These are phyloP conservation scores for Panicum virgatum DNA, from an alignment of 202 grass and related monocot species.

Conservation along the genomic window DNA sequence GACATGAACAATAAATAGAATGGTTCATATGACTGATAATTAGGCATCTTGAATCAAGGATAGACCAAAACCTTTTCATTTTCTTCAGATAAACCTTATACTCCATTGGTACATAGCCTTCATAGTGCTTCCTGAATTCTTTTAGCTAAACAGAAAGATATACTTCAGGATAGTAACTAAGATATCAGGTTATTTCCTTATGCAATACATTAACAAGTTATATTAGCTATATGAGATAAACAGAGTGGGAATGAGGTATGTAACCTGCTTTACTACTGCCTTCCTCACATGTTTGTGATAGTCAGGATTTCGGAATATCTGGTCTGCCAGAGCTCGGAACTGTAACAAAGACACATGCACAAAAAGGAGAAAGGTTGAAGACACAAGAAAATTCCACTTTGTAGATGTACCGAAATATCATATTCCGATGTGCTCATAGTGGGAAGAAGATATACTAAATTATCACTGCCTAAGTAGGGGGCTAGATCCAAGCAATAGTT, in stretches of 20 bases:
- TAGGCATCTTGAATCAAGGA: constrained; percentile 16
- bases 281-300: constrained; percentile 92
- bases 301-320: constrained; percentile 97
- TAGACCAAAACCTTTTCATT: constrained; percentile 85
- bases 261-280: constrained; percentile 78
- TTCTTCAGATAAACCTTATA: constrained; percentile 91
- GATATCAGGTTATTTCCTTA: not conserved
- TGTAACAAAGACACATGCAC: constrained; percentile 31
- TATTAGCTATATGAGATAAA: constrained; percentile 27
- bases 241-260: not conserved
- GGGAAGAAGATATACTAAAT: constrained; percentile 4
- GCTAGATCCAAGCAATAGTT: too few species aligned
- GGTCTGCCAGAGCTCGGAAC: constrained; percentile 99
- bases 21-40: not conserved
- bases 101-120: constrained; percentile 97
- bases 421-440: not conserved
- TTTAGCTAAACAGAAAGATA: constrained; percentile 70
- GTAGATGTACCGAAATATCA: not conserved
- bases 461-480: not conserved
- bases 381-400: not conserved
- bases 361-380: not conserved
- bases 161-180: constrained; percentile 37
- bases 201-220: not conserved
- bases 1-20: constrained; percentile 4
- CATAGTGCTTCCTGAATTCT: constrained; percentile 82